Base-by-base conservation (phyloP, 2,329 filamentous ascomycete species). In the Phialophora tarda region DNA sequence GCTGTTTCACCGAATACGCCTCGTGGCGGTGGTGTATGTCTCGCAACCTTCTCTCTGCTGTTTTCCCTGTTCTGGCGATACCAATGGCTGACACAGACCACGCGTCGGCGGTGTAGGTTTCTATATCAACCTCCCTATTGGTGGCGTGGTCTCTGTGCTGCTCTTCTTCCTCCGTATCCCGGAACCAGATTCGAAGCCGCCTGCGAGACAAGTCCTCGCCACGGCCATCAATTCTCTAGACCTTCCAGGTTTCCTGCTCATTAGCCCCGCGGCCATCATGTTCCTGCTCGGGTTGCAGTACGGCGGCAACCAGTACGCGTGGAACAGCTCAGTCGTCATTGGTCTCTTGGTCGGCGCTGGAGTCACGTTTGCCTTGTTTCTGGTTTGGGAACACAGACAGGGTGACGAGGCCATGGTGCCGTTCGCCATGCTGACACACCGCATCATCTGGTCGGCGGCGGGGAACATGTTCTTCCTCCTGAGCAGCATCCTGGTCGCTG, bases 261-360 rank as follows among this genome's bases (percentile, higher is more conserved):
- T 79, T 10, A 85, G 85, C 30, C 81, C 82, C 1, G 74, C 74
- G n/a, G 75, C 85, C 65, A 80, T 86, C 71, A 78, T 86, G 30
- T 77, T 87, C 12, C 76, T 88, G 8, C 78, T 88, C 3, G 85
- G 84, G 7, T 77, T 88, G 44, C 82, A 87, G 71, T 87, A 83
- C 82, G 86, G 85, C 14, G 86, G 86, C 8, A 77, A 81, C 47
- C 74, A 81, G 26, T 82, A 84, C 62, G 59, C 84, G 3, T 88
- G 85, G 85, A 77, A 74, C 64, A 80, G 78, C 75, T 74, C 79
- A 12, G 77, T 75, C 26, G 78, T 86, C 58, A 82, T 86, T 44
- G 84, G 82, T 1, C 76, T 87, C 23, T 82, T 87, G 62, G 77
- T 82, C 8, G 82, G 83, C 3, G 81, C 80, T n/a, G 83, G 74